Base-by-base conservation (phyloP, 2,329 filamentous ascomycete genomes). In the Pyrenophora teres region DNA sequence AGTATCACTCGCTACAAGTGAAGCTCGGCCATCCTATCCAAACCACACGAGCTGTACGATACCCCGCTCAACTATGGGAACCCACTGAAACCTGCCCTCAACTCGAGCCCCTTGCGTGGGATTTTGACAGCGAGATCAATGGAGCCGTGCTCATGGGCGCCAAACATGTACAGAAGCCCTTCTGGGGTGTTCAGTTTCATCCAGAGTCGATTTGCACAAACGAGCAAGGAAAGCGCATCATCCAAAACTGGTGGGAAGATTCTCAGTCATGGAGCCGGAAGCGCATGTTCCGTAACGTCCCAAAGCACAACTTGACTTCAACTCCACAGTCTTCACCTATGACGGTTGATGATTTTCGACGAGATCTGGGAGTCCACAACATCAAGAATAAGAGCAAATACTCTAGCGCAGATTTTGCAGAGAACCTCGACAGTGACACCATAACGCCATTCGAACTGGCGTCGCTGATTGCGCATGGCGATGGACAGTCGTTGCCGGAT, bases 101-200 rank as follows among this genome's bases (percentile, higher is more conserved):
- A 2, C 55, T 80, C 6, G 57, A 73, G n/a, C 78, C 78, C 3
- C 52, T 80, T n/a, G 78, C 78, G 10, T 81, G 78, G 78, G 77
- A 78, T 46, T 68, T 77, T 15, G 74, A 75, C 50, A 74, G 76
- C 50, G 59, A 65, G 4, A 49, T 41, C 0, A 85, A 86, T 57
- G 81, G 77, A 1, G 70, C 75, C n/a, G 78, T 92, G 3, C 73
- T 94, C n/a, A 95, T 95, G 90, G 89, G 83, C 0, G 84, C 87
- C 13, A 83, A 80, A 57, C 91, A 96, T 70, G 74, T 70, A 15
- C 67, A 58, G 1, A 87, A 85, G 59, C 92, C 92, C 0, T 89
- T 93, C 57, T 95, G 89, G 87, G 92, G 89, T 0, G 80, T 96
- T 15, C 92, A 96, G 68, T 96, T 94, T 64, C 92, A 96, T 67